Evolutionary conservation across 2,329 filamentous ascomycete species (phyloP).

Genomic region (Epichloe brachyelytri): DNA sequence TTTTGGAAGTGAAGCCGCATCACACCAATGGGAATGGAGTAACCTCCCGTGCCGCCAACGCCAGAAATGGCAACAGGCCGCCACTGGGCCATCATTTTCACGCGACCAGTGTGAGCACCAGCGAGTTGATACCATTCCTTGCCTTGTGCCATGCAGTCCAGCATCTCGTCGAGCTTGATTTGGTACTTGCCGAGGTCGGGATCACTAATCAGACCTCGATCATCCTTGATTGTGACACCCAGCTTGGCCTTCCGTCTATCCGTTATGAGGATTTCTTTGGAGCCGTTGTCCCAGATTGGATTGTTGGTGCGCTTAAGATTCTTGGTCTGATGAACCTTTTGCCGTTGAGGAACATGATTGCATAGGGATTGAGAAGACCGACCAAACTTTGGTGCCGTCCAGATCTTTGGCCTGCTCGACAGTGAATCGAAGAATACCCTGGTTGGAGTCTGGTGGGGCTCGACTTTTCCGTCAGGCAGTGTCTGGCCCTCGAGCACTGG

Average conservation of each 20-base stretch:
- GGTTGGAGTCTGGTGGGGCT: conserved; percentile 82
- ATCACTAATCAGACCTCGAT: conserved; percentile 72
- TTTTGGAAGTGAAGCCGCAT: conserved; percentile 87
- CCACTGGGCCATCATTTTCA: conserved; percentile 88
- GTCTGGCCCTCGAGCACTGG: conserved; percentile 67
- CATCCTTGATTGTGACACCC: conserved; percentile 88
- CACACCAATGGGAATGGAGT: conserved; percentile 86
- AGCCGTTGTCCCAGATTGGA: conserved; percentile 86
- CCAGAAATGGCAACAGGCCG: conserved; percentile 84
- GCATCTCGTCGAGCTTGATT: conserved; percentile 87
- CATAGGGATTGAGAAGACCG: conserved; percentile 84
- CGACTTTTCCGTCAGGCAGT: conserved; percentile 61
- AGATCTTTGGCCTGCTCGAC: conserved; percentile 95
- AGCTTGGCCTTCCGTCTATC: conserved; percentile 84
- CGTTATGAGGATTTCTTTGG: conserved; percentile 89
- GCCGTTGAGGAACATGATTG: conserved; percentile 74
- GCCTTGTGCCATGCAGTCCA: conserved; percentile 81
- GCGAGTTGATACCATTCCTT: conserved; percentile 92
- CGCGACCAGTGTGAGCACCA: conserved; percentile 68
- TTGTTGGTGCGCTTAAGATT: conserved; percentile 96
- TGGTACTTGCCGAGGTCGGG: conserved; percentile 84
- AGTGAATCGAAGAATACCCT: conserved; percentile 86
- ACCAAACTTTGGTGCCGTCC: conserved; percentile 84
- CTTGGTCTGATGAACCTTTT: conserved; percentile 83
- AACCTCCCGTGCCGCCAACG: conserved; percentile 69